Evolutionary conservation across 2,329 filamentous ascomycete species (phyloP), one percentile per base, ranked within the genome.

Genomic region (Domatiomyces catenatus): DNA sequence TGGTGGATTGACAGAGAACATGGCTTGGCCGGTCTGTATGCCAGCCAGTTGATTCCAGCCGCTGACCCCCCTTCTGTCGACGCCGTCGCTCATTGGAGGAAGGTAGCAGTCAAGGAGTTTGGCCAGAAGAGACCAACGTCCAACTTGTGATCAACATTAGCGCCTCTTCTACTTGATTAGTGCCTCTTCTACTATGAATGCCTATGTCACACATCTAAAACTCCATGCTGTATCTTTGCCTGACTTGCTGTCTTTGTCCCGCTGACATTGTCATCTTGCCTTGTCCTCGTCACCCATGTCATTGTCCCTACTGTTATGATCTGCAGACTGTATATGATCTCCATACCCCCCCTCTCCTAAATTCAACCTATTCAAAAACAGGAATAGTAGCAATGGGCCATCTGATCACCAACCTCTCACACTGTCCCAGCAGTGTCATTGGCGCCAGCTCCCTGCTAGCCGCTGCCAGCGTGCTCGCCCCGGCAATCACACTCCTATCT

Each of bases 1-100:
- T 60, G 55, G 59, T 61, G 57, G 57, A 56, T 60, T 46, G 57
- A 61, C 46, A 57, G 39, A 5, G 32, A 47, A 15, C 51, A 52
- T 15, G 59, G 56, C 1, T 55, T 56, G 22, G 51, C 55, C 17
- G 59, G 54, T n/a, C 48, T 55, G 36, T 52, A 57, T 4, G 57
- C 57, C 20, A 56, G 55, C 8, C 59, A 61, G 32, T 8, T 61
- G 15, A 49, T 61, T 24, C 58, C 58, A 8, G 52, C 59, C 8
- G 55, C 54, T 12, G 59, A 61, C 46, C 44, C 52, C 6, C 42
- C 43, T 6, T 56, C 53, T 2, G 49, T 57, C 6, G 50, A 48
- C 39, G 48, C 56, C 17, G 50, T 48, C 5, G 32, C 53, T 36
- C 52, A 46, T 1, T 58, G 56, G 44, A 47, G 53, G 39, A 55